Evolutionary conservation across 2,329 filamentous ascomycete genomes (phyloP).

Genomic region (Cryphonectria nitschkei): DNA sequence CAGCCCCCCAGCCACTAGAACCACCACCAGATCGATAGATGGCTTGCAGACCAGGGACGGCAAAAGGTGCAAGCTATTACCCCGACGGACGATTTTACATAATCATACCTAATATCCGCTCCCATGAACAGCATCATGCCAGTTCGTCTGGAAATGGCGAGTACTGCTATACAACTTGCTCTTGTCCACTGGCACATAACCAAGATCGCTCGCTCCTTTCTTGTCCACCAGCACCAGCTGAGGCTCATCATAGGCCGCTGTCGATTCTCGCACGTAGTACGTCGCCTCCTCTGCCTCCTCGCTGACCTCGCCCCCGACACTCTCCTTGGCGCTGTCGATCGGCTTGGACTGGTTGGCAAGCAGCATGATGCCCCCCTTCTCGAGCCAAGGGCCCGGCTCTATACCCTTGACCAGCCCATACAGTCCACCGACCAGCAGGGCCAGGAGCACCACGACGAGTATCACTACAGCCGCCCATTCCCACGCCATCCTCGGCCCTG

Average conservation of each 20-base stretch:
- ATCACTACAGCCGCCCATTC: slow-evolving; percentile 13
- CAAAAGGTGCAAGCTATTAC: not conserved
- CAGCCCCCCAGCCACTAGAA: too few species aligned
- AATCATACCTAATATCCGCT: not conserved
- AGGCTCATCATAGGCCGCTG: not conserved
- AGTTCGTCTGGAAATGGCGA: not conserved
- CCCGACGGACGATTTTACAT: not conserved
- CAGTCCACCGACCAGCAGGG: not conserved
- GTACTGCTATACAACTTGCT: not conserved
- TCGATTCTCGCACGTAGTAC: not conserved
- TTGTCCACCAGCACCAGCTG: not conserved
- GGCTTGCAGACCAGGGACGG: not conserved
- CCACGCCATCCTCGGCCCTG: slow-evolving; percentile 11
- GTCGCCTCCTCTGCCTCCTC: not conserved
- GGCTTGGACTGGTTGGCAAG: slow-evolving; percentile 11
- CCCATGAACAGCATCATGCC: not conserved
- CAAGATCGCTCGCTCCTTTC: not conserved
- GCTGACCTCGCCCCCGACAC: not conserved
- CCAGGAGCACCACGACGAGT: slow-evolving; percentile 10
- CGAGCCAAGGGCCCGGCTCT: slow-evolving; percentile 11
- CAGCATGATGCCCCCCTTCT: slow-evolving; percentile 1
- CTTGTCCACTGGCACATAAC: not conserved
- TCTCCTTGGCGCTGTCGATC: not conserved
- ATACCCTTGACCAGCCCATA: not conserved
- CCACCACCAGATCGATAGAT: too few species aligned